A percentile compares a stretch with the other conserved stretches of the same genome.
phyloP scores from a whole-genome alignment of 2,329 filamentous ascomycete genomes.

The Fusarium armeniacum region DNA sequence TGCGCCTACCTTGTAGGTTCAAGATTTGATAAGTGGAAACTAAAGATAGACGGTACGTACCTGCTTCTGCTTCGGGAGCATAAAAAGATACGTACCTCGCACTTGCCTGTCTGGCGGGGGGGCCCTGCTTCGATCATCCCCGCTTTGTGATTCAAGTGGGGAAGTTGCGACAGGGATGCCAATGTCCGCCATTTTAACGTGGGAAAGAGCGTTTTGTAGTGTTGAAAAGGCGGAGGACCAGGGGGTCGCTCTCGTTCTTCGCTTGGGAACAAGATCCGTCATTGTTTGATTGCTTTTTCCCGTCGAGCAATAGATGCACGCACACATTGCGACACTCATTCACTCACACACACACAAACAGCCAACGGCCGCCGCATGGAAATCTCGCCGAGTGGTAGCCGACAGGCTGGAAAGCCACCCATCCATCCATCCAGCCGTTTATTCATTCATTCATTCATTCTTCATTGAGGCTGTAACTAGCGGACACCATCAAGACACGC shows the following conservation, averaged over 20 bases:
- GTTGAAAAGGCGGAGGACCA: slow-evolving; percentile 49
- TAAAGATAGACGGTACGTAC: slow-evolving; percentile 4
- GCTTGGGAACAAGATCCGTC: slow-evolving; percentile 15
- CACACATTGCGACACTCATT: slow-evolving; percentile 24
- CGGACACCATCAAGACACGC: slow-evolving; percentile 23
- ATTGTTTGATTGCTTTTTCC: slow-evolving; percentile 1
- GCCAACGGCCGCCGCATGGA: slow-evolving; percentile 31
- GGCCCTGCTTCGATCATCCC: slow-evolving; percentile 37
- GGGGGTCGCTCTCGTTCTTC: slow-evolving; percentile 6
- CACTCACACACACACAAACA: slow-evolving; percentile 4
- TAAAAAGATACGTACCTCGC: not conserved
- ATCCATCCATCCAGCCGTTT: not conserved
- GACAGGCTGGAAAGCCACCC: slow-evolving; percentile 35
- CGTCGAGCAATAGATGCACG: not conserved
- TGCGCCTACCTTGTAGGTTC: not conserved
- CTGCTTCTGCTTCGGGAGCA: not conserved
- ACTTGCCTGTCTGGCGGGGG: not conserved
- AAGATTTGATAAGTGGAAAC: not conserved
- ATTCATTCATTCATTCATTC: not conserved
- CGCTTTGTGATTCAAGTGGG: slow-evolving; percentile 35
- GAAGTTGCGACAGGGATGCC: slow-evolving; percentile 26
- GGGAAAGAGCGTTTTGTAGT: slow-evolving; percentile 41
- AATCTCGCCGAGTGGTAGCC: slow-evolving; percentile 46
- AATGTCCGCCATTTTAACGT: slow-evolving; percentile 49
- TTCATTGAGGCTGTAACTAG: slow-evolving; percentile 33